Percentiles rank a stretch among this genome's conserved stretches.
Evolutionary conservation across 2,329 filamentous ascomycete species (phyloP).

Genomic region (Fusarium abutilonis): DNA sequence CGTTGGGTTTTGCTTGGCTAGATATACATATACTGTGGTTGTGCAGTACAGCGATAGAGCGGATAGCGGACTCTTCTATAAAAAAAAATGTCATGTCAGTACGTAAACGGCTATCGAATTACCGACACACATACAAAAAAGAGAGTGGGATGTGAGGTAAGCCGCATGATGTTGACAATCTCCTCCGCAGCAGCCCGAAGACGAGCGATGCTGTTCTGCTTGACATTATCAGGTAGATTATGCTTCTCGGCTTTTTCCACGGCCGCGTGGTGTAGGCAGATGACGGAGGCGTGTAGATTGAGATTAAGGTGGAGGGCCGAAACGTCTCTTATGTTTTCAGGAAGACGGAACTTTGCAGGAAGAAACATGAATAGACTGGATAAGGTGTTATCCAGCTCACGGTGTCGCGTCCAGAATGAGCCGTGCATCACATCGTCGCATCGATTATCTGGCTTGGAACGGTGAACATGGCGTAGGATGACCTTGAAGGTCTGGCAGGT

Average conservation of each 20-base stretch:
- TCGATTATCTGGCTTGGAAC: slow-evolving; percentile 72
- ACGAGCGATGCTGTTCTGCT: slow-evolving; percentile 75
- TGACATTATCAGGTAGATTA: slow-evolving; percentile 70
- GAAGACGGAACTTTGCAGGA: slow-evolving; percentile 78
- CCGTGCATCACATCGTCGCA: slow-evolving; percentile 79
- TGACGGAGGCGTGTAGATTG: slow-evolving; percentile 86
- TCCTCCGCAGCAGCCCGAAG: slow-evolving; percentile 84
- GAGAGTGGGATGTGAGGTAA: slow-evolving; percentile 76
- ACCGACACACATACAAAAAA: slow-evolving; percentile 64
- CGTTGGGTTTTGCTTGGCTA: slow-evolving; percentile 73
- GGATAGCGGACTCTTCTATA: slow-evolving; percentile 50
- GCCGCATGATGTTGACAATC: slow-evolving; percentile 83
- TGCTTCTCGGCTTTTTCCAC: slow-evolving; percentile 83
- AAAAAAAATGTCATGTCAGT: background rate
- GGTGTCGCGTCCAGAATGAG: slow-evolving; percentile 86
- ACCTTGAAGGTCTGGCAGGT: slow-evolving; percentile 82
- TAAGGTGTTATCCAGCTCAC: slow-evolving; percentile 81
- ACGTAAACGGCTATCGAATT: background rate
- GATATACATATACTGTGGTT: slow-evolving; percentile 83
- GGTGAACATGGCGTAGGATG: slow-evolving; percentile 83
- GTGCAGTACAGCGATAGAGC: slow-evolving; percentile 88
- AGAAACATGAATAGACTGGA: slow-evolving; percentile 82
- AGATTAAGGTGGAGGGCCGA: slow-evolving; percentile 86
- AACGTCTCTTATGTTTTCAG: slow-evolving; percentile 72
- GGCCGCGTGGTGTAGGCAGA: slow-evolving; percentile 89